phyloP scores from a whole-genome alignment of 345 rosid species.

The Gossypium mustelinum region DNA sequence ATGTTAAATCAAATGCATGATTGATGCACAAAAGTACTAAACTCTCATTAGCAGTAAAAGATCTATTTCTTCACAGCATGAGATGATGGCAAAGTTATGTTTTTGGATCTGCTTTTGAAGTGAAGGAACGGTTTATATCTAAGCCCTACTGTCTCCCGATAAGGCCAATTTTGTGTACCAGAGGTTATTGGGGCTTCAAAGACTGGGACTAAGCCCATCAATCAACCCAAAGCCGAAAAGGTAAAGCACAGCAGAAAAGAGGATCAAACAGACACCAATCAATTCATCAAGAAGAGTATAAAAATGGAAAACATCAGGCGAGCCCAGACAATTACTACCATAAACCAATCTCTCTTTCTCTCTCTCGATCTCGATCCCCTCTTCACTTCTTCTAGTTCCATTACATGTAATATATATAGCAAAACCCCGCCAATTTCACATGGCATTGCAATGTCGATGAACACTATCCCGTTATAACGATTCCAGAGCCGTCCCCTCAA shows the following conservation, averaged over 20 bases:
- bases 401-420: neutral
- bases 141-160: neutral
- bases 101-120: neutral
- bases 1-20: too few relatives aligned
- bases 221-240: neutral
- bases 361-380: neutral
- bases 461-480: constrained; percentile 26
- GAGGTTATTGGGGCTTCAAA: neutral
- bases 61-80: too few relatives aligned
- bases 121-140: neutral
- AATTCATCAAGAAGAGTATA: neutral
- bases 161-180: neutral
- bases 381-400: neutral
- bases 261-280: neutral
- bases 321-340: neutral
- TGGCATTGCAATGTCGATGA: constrained; percentile 10
- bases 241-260: neutral
- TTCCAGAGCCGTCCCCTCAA: neutral
- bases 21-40: too few relatives aligned
- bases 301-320: neutral
- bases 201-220: neutral
- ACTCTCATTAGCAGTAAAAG: too few relatives aligned
- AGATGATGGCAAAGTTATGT: neutral
- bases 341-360: neutral
- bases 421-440: neutral